Percentiles rank a stretch among this genome's conserved stretches.
Evolutionary conservation across 495 filamentous ascomycete genomes (phyloP).

Genomic region (Hyaloscypha bicolor): DNA sequence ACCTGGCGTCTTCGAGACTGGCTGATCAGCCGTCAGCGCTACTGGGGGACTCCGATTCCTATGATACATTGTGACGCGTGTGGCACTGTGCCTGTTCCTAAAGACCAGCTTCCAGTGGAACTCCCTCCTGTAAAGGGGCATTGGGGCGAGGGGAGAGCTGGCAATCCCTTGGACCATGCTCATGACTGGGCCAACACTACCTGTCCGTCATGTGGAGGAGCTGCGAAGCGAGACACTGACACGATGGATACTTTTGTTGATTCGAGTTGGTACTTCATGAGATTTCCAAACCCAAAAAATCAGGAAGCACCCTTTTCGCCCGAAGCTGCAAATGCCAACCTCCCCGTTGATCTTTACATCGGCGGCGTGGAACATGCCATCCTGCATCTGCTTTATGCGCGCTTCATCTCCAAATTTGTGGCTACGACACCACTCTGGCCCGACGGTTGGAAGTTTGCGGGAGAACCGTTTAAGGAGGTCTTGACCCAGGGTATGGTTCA

Average conservation of each 20-base stretch:
- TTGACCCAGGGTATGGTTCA: constrained; percentile 93
- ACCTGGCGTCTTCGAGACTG: constrained; percentile 83
- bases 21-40: constrained; percentile 85
- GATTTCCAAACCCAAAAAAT: constrained; percentile 74
- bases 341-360: constrained; percentile 84
- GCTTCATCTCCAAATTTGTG: constrained; percentile 89
- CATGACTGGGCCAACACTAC: constrained; percentile 73
- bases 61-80: constrained; percentile 82
- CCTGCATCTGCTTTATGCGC: constrained; percentile 86
- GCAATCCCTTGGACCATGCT: constrained; percentile 74
- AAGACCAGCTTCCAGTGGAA: constrained; percentile 72
- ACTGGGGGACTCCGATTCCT: constrained; percentile 90
- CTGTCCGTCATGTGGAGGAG: constrained; percentile 71
- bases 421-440: constrained; percentile 58
- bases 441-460: constrained; percentile 36
- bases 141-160: constrained; percentile 68
- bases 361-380: constrained; percentile 91
- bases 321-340: constrained; percentile 48
- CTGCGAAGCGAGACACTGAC: constrained; percentile 82
- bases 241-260: constrained; percentile 97
- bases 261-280: constrained; percentile 89
- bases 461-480: constrained; percentile 79
- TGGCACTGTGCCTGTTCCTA: constrained; percentile 77
- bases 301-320: constrained; percentile 59
- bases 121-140: constrained; percentile 70